Percentiles rank a stretch among this genome's conserved stretches.
Evolutionary conservation across 352 stramenopile genomes (phyloP).

Genomic region (Pythium monospermum): DNA sequence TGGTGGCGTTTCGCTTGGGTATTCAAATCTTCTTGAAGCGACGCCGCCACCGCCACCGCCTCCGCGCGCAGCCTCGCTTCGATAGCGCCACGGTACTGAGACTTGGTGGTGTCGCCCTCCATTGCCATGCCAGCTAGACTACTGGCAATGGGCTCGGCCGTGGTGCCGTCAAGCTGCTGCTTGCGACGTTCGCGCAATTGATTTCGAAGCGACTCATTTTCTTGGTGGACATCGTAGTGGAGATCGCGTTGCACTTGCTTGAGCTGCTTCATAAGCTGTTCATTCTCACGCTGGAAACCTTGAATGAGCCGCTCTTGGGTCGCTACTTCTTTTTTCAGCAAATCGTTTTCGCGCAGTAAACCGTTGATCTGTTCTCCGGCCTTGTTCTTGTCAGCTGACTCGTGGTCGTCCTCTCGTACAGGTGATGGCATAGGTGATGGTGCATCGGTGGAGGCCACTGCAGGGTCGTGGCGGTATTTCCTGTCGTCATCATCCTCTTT

Average conservation of each 20-base stretch:
- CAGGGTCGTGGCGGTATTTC: too few species aligned
- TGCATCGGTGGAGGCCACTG: too few species aligned
- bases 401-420: too few species aligned
- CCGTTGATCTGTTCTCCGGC: not conserved
- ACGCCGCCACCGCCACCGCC: constrained; percentile 36
- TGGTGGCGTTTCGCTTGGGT: constrained; percentile 29
- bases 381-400: not conserved
- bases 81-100: constrained; percentile 46
- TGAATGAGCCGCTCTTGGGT: constrained; percentile 74
- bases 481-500: not conserved
- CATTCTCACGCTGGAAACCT: constrained; percentile 79
- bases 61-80: constrained; percentile 62
- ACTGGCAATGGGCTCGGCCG: not conserved
- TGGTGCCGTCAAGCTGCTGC: constrained; percentile 18
- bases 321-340: constrained; percentile 14
- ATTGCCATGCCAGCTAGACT: not conserved
- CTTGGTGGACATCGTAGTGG: constrained; percentile 64
- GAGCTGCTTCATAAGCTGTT: constrained; percentile 75
- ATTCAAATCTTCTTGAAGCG: constrained; percentile 59
- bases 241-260: constrained; percentile 55
- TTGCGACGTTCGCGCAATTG: constrained; percentile 43
- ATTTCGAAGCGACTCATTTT: constrained; percentile 60
- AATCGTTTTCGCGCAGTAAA: constrained; percentile 3
- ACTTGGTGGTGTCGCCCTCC: constrained; percentile 24
- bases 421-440: too few species aligned